These are phyloP conservation scores for Hypocreales sp. DNA, from an alignment of 2,329 filamentous ascomycete genomes.

Conservation along the genomic window DNA sequence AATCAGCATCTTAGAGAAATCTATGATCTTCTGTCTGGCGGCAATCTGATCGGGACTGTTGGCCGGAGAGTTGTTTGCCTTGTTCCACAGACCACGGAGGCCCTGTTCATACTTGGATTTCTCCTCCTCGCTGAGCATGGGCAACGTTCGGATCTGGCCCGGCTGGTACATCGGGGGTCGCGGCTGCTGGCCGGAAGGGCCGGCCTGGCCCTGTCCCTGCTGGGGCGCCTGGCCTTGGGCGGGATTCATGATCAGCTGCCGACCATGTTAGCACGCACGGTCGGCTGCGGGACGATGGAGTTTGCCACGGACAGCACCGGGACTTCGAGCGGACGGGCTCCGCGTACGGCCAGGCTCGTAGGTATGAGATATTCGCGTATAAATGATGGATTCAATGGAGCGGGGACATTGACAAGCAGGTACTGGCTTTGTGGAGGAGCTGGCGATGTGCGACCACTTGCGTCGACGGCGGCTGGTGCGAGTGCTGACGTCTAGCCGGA, in stretches of 20 bases:
- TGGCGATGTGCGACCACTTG: too few relatives aligned
- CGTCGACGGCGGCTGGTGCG: too few relatives aligned
- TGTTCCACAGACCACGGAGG: slow-evolving; percentile 35
- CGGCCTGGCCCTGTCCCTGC: slow-evolving; percentile 11
- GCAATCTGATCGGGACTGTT: slow-evolving; percentile 32
- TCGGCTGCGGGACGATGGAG: neutral
- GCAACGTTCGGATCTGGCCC: slow-evolving; percentile 33
- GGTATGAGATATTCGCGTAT: too few relatives aligned
- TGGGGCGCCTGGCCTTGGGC: slow-evolving; percentile 9
- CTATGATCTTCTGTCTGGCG: slow-evolving; percentile 40
- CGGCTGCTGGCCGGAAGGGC: slow-evolving; percentile 9
- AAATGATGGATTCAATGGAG: too few relatives aligned
- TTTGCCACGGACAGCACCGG: neutral
- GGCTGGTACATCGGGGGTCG: slow-evolving; percentile 31
- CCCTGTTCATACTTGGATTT: slow-evolving; percentile 44
- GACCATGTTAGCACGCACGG: neutral
- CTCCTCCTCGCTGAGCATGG: slow-evolving; percentile 36
- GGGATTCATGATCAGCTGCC: slow-evolving; percentile 9
- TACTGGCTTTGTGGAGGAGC: too few relatives aligned
- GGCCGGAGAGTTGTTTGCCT: slow-evolving; percentile 29
- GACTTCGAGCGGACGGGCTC: too few relatives aligned
- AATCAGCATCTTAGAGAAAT: slow-evolving; percentile 43
- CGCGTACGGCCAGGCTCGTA: too few relatives aligned
- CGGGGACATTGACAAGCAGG: too few relatives aligned
- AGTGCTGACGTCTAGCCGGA: too few relatives aligned